Evolutionary conservation across 768 basidiomycete species (phyloP).

Genomic region (Baorangia bicolor): DNA sequence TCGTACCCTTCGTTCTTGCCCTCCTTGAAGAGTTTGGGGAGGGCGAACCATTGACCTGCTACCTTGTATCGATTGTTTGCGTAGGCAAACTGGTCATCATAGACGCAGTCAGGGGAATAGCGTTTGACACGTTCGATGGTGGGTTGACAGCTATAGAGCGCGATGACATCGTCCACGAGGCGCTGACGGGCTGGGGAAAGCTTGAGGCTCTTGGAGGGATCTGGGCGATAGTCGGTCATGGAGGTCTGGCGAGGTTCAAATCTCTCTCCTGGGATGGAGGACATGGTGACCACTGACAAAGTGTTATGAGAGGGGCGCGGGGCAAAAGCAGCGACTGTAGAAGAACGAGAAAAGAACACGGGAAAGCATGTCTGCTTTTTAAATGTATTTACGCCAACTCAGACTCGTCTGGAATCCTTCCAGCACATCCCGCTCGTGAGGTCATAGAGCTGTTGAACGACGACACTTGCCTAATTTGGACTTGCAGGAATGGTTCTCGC

Average conservation of each 20-base stretch:
- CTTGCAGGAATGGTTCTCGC: no score
- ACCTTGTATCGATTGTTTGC: not conserved
- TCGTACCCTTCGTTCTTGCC: not conserved
- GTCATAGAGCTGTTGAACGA: not conserved
- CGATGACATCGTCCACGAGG: not conserved
- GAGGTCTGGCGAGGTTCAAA: not conserved
- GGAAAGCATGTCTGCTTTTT: not conserved
- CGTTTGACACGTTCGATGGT: not conserved
- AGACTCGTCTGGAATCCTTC: not conserved
- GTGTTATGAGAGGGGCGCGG: no score
- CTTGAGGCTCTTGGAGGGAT: not conserved
- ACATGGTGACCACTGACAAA: no score
- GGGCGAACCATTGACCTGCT: not conserved
- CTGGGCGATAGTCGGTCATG: not conserved
- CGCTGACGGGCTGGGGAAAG: not conserved
- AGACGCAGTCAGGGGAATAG: not conserved
- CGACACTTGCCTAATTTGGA: slow-evolving; percentile 1
- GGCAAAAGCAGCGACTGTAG: not conserved
- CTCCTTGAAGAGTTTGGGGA: not conserved
- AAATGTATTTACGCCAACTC: not conserved
- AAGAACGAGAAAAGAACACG: not conserved
- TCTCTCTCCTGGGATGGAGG: not conserved
- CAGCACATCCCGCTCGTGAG: not conserved
- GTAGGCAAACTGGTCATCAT: not conserved
- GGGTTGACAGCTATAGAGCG: not conserved